phyloP scores from a whole-genome alignment of 345 rosid species.

The Eucalyptus tenuipes region DNA sequence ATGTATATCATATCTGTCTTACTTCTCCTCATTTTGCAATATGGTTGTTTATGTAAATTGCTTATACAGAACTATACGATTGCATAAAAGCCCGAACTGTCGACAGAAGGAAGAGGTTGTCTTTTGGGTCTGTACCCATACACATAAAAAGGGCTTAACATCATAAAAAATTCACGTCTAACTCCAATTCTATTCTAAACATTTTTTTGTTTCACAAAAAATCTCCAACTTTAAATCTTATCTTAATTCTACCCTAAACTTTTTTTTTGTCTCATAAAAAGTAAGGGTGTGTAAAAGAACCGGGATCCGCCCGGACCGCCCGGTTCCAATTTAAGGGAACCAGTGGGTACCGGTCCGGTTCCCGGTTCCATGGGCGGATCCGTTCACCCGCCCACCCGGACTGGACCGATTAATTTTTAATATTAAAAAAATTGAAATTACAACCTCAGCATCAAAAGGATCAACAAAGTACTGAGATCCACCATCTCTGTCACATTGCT shows the following conservation, averaged over 20 bases:
- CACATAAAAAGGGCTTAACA: background rate
- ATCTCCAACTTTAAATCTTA: background rate
- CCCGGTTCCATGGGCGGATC: no score
- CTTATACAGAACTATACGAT: background rate
- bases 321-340: no score
- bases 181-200: no score
- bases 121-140: background rate
- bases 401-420: no score
- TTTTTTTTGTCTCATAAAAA: background rate
- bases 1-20: background rate
- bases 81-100: background rate
- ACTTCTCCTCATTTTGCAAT: background rate
- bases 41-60: background rate
- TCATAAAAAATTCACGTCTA: background rate
- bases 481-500: no score
- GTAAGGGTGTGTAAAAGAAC: no score
- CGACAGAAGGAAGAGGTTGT: background rate
- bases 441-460: no score
- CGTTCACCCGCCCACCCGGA: no score
- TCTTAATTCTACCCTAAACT: background rate
- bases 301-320: no score
- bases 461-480: no score
- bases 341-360: no score
- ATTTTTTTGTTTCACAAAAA: background rate
- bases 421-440: no score